Base-by-base conservation (phyloP, 305 asterid genomes). In the Fraxinus sp. region DNA sequence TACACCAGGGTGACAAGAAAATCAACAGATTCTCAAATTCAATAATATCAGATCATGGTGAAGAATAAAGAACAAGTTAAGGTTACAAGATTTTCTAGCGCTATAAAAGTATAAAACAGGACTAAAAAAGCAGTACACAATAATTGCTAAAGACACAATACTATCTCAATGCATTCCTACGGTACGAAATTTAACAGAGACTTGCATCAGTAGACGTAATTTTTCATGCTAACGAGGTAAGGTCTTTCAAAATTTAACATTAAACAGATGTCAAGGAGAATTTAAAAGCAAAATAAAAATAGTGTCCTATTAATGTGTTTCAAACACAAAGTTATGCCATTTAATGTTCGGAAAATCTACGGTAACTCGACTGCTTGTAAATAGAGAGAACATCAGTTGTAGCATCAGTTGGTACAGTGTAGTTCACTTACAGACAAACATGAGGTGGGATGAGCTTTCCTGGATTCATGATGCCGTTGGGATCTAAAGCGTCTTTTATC, bases 361-460 rank as follows among this genome's bases (percentile, higher is more conserved):
- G 16, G 26, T 16, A 71, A 33, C 76, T 71, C 33, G 24, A 55
- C 72, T 37, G 49, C 36, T 22, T 4, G 41, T 32, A 36, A 3
- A 0, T 1, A 71, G 14, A 9, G 18, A 64, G 59, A 4, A 18
- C 14, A 82, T 66, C 37, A 6, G 74, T 28, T 66, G 36, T 71
- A 71, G 26, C 44, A 32, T 33, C 46, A 32, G 44, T 32, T 32
- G 39, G 22, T 71, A 28, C 10, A 16, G 24, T 32, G 24, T 33
- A 39, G 80, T 78, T 18, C 44, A 7, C 64, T 84, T 74, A 95
- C 64, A 92, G 84, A 84, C 98, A 95, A 55, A 95, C 90, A 86
- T 94, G 93, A 4, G 97, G 94, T 71, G 98, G 98, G 79, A 94
- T 96, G 85, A 96, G 96, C 84, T 96, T 96, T 84, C 97, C 98